Percentiles rank a stretch among this genome's conserved stretches.
phyloP scores from a whole-genome alignment of 805 yeast species.

The Metschnikowia chrysomelidarum region DNA sequence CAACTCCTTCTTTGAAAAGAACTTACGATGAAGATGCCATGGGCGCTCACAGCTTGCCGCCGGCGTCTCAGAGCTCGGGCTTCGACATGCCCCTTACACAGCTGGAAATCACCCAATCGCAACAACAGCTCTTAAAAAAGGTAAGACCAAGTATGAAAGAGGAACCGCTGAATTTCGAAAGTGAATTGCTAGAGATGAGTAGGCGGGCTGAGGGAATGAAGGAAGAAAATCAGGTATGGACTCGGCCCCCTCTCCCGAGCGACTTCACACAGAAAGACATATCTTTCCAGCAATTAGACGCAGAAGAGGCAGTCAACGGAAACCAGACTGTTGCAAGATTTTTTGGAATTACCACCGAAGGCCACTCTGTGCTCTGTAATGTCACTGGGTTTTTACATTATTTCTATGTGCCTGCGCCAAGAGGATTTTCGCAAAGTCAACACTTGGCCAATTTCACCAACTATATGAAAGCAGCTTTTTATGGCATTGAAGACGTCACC shows the following conservation, averaged over 20 bases:
- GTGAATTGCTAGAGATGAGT: constrained; percentile 20
- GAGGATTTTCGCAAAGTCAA: constrained; percentile 61
- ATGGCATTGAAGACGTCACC: constrained; percentile 64
- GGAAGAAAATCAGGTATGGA: constrained; percentile 42
- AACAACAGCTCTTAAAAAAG: constrained; percentile 34
- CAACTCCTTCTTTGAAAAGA: constrained; percentile 12
- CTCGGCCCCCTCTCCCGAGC: constrained; percentile 55
- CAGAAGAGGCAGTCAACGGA: constrained; percentile 71
- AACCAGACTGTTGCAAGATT: constrained; percentile 70
- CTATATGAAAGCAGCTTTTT: constrained; percentile 47
- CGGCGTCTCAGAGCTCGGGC: constrained; percentile 22
- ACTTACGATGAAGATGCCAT: constrained; percentile 13
- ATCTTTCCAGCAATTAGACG: constrained; percentile 89
- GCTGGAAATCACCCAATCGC: constrained; percentile 27
- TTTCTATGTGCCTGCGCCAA: constrained; percentile 88
- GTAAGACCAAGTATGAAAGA: constrained; percentile 33
- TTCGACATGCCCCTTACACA: constrained; percentile 13
- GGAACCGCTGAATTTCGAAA: constrained; percentile 34
- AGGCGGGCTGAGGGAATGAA: constrained; percentile 20
- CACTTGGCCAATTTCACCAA: constrained; percentile 45
- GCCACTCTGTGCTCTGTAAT: constrained; percentile 85
- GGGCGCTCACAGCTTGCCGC: constrained; percentile 36
- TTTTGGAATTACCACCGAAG: constrained; percentile 89
- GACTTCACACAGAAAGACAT: constrained; percentile 51
- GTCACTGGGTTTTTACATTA: constrained; percentile 89